Evolutionary conservation across 1,284 basidiomycete genomes (phyloP).

Genomic region (Ceratobasidium sp.): DNA sequence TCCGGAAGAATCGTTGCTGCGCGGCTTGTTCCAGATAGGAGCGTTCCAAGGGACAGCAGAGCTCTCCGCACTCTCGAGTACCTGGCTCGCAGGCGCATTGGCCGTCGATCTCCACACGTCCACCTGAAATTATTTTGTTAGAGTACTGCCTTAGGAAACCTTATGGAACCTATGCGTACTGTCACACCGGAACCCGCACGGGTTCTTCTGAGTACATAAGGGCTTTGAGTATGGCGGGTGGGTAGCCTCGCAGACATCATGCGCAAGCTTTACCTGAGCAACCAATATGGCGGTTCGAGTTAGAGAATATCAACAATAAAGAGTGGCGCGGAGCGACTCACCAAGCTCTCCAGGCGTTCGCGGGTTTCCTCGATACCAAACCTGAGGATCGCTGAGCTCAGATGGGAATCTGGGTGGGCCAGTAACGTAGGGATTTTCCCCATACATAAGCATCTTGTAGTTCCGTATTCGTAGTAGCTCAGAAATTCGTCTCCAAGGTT

Average conservation of each 20-base stretch:
- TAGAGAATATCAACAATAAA: background rate
- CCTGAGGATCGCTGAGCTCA: background rate
- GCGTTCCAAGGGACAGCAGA: background rate
- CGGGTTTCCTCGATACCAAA: background rate
- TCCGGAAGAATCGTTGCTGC: background rate
- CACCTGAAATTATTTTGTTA: background rate
- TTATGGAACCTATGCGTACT: background rate
- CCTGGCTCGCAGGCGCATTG: background rate
- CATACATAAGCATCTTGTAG: background rate
- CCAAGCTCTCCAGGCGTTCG: background rate
- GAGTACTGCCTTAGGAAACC: background rate
- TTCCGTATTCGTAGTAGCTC: background rate
- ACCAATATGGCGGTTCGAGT: background rate
- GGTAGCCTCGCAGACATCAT: background rate
- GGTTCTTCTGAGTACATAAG: background rate
- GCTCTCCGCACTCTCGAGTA: background rate
- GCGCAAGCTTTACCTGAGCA: background rate
- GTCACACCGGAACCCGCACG: conserved; percentile 4
- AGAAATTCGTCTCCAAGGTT: background rate
- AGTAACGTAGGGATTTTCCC: background rate
- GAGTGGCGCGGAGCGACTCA: background rate
- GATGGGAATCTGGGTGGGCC: background rate
- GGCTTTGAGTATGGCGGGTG: background rate
- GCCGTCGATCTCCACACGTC: background rate
- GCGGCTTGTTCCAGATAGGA: background rate